Percentiles rank a stretch among this genome's conserved stretches.
These are phyloP conservation scores for Cladosporium oxysporum DNA, from an alignment of 2,329 filamentous ascomycete genomes.

Conservation along the genomic window DNA sequence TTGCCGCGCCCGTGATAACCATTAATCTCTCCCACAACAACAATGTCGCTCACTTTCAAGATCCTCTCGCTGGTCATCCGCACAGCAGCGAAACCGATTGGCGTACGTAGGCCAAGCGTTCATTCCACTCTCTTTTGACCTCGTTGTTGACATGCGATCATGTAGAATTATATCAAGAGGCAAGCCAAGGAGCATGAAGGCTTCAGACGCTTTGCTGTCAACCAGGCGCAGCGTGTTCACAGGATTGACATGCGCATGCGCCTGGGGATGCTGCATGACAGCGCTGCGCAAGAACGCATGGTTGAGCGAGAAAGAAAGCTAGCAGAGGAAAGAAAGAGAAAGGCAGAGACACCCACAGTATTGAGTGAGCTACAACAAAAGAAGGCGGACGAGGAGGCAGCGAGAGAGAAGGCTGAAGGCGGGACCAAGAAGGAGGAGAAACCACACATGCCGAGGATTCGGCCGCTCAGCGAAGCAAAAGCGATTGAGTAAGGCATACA, in stretches of 20 bases:
- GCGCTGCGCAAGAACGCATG: conserved; percentile 55
- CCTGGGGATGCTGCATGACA: conserved; percentile 64
- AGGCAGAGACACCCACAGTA: conserved; percentile 57
- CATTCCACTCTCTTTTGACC: conserved; percentile 10
- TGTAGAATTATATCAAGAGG: conserved; percentile 66
- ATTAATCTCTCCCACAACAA: conserved; percentile 10
- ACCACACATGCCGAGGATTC: conserved; percentile 51
- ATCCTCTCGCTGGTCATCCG: conserved; percentile 65
- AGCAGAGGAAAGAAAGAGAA: conserved; percentile 55
- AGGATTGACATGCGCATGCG: conserved; percentile 68
- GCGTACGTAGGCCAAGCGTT: conserved; percentile 48
- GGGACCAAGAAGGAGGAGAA: conserved; percentile 48
- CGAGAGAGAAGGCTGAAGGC: conserved; percentile 37
- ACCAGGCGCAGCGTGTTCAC: conserved; percentile 65
- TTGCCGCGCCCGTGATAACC: conserved; percentile 15
- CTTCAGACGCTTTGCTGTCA: conserved; percentile 63
- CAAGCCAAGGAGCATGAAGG: conserved; percentile 69
- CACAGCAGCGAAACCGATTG: conserved; percentile 68
- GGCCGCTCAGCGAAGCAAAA: conserved; percentile 66
- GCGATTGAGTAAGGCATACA: conserved; percentile 56
- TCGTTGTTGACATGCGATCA: conserved; percentile 9
- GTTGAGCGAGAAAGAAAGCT: conserved; percentile 56
- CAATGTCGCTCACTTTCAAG: conserved; percentile 67
- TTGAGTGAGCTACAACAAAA: conserved; percentile 62
- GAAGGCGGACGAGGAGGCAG: conserved; percentile 55